These are phyloP conservation scores for Fusarium abutilonis DNA, from an alignment of 2,329 filamentous ascomycete species.

Conservation along the genomic window DNA sequence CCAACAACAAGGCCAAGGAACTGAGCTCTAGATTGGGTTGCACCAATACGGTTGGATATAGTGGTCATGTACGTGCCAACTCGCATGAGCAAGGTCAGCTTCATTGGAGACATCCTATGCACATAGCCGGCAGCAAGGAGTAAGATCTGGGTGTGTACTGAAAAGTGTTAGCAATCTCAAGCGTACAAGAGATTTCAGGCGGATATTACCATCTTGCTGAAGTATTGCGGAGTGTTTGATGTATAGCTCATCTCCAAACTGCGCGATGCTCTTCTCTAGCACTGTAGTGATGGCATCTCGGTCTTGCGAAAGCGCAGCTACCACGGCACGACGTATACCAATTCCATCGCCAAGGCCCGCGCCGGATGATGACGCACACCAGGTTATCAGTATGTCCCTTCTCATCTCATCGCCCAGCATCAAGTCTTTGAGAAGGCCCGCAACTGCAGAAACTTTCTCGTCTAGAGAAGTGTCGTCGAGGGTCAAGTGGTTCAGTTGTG, in stretches of 20 bases:
- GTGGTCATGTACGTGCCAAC: slow-evolving; percentile 78
- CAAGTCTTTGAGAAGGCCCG: slow-evolving; percentile 64
- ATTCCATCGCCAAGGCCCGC: slow-evolving; percentile 71
- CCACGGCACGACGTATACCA: slow-evolving; percentile 72
- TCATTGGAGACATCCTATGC: slow-evolving; percentile 70
- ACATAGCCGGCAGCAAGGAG: slow-evolving; percentile 82
- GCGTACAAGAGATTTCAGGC: no score
- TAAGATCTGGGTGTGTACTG: slow-evolving; percentile 82
- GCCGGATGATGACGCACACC: slow-evolving; percentile 72
- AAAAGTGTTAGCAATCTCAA: slow-evolving; percentile 37
- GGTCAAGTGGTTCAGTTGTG: slow-evolving; percentile 53
- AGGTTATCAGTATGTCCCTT: slow-evolving; percentile 67
- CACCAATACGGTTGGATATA: slow-evolving; percentile 84
- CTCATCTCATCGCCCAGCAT: slow-evolving; percentile 59
- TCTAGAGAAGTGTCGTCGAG: slow-evolving; percentile 47
- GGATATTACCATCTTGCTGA: slow-evolving; percentile 81
- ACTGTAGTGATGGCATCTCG: slow-evolving; percentile 63
- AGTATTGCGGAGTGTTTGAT: slow-evolving; percentile 85
- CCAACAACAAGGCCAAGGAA: slow-evolving; percentile 91
- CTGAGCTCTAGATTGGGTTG: slow-evolving; percentile 77
- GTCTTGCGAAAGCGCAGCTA: slow-evolving; percentile 66
- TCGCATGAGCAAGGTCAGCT: slow-evolving; percentile 74
- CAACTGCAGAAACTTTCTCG: slow-evolving; percentile 64
- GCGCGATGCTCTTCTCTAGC: slow-evolving; percentile 73
- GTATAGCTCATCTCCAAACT: slow-evolving; percentile 87